Evolutionary conservation across 805 yeast species (phyloP), one percentile per base, ranked within the genome.

Genomic region (Schizosaccharomyces cryophilus): DNA sequence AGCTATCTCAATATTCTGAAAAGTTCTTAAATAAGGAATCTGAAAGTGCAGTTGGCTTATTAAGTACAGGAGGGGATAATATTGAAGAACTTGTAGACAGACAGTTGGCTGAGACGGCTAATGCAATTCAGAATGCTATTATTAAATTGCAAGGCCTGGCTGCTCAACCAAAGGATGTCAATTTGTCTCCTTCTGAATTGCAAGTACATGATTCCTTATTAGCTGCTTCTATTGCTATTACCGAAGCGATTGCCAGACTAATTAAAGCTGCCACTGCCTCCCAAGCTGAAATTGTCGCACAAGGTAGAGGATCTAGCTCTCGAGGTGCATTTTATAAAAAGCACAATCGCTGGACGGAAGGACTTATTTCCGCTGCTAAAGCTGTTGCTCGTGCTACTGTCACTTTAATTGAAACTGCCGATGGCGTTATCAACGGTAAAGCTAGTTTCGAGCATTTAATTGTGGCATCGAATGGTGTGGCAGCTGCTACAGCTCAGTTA

Each of bases 311-410:
- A 2, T 70, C 80, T 0, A 80, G 77, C 58, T 75, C 86, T 1
- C 75, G 80, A 62, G 80, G 87, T 15, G 85, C 84, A 56, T 87
- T 83, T 70, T 88, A 88, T 72, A 85, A 83, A 69, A 87, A 86
- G 71, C 85, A 87, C 70, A 87, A 82, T 70, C 78, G 90, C 66
- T 87, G 96, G 96, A 86, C 95, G 0, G 95, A 88, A 71, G 96
- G 96, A 26, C 80, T 87, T 62, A 82, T 87, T 38, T 84, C 94
- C 63, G 95, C 95, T 19, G 87, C 95, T 1, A 83, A 84, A 66
- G 82, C 90, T 0, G 93, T 87, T 48, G 95, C 94, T 1, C 79
- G 80, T 1, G 80, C 95, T 0, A 88, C 96, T 1, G 84, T 82
- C 66, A 74, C 83, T n/a, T 76, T 87, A 64, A 87, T 87, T 63